Evolutionary conservation across 2,329 filamentous ascomycete species (phyloP).

Genomic region (Xylariales sp.): DNA sequence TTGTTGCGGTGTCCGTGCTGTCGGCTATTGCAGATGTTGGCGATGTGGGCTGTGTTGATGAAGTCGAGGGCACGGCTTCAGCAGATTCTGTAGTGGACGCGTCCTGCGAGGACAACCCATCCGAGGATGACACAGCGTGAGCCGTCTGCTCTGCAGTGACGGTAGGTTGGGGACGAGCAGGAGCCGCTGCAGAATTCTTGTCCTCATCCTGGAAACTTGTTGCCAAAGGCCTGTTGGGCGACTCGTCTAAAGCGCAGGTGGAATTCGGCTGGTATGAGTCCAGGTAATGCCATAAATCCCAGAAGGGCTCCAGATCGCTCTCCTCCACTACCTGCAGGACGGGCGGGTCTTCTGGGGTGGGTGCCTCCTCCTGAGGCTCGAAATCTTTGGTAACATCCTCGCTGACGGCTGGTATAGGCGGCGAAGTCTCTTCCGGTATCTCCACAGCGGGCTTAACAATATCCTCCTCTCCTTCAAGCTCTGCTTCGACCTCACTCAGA

Average conservation of each 20-base stretch:
- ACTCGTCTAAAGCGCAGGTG: conserved; percentile 12
- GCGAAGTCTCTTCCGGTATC: conserved; percentile 22
- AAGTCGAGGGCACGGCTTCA: conserved; percentile 8
- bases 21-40: conserved; percentile 9
- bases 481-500: conserved; percentile 32
- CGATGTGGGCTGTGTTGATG: conserved; percentile 8
- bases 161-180: conserved; percentile 9
- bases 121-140: conserved; percentile 6
- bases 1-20: conserved; percentile 7
- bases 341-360: too few species aligned
- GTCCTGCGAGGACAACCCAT: conserved; percentile 10
- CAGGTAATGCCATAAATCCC: conserved; percentile 22
- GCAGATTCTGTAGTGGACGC: conserved; percentile 11
- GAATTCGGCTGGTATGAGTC: conserved; percentile 12
- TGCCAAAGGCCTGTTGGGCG: conserved; percentile 9
- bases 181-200: conserved; percentile 7
- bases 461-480: conserved; percentile 57
- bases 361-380: conserved; percentile 15
- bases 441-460: conserved; percentile 22
- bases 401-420: conserved; percentile 12
- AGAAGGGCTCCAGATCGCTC: conserved; percentile 19
- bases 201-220: conserved; percentile 9
- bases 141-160: conserved; percentile 11
- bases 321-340: conserved; percentile 12
- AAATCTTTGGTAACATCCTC: conserved; percentile 16